Conservation (phyloP, 257 asterid species). For the Datura wrightii region DNA sequence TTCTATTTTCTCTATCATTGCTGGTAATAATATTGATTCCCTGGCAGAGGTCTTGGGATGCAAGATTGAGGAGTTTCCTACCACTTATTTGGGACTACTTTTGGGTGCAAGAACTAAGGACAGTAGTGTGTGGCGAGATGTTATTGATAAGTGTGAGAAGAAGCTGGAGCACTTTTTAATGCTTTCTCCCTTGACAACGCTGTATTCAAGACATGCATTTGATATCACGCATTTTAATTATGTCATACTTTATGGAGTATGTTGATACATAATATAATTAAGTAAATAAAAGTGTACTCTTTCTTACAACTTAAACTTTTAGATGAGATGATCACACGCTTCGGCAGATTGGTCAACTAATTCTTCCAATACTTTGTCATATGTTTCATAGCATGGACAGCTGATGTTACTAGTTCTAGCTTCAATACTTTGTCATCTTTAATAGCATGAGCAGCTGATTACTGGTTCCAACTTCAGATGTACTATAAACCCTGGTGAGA, state of each 20-base stretch:
- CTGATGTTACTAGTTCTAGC: neutral
- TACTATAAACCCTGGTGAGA: slow-evolving; percentile 97
- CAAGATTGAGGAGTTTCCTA: too few relatives aligned
- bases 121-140: too few relatives aligned
- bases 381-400: neutral
- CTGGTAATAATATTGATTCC: too few relatives aligned
- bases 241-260: neutral
- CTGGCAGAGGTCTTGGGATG: too few relatives aligned
- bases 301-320: neutral
- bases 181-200: neutral
- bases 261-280: neutral
- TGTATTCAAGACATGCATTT: slow-evolving; percentile 15
- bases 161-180: neutral
- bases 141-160: too few relatives aligned
- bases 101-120: too few relatives aligned
- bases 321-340: too few relatives aligned
- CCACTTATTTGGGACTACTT: too few relatives aligned
- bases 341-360: neutral
- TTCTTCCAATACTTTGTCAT: slow-evolving; percentile 5
- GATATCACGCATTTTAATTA: neutral
- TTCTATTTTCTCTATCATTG: too few relatives aligned
- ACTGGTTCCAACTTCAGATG: slow-evolving; percentile 62
- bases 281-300: neutral
- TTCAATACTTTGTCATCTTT: slow-evolving; percentile 43
- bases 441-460: neutral